Evolutionary conservation across 108 stramenopile genomes (phyloP), one percentile per base, ranked within the genome.

Genomic region (Stephanodiscus minutulus): DNA sequence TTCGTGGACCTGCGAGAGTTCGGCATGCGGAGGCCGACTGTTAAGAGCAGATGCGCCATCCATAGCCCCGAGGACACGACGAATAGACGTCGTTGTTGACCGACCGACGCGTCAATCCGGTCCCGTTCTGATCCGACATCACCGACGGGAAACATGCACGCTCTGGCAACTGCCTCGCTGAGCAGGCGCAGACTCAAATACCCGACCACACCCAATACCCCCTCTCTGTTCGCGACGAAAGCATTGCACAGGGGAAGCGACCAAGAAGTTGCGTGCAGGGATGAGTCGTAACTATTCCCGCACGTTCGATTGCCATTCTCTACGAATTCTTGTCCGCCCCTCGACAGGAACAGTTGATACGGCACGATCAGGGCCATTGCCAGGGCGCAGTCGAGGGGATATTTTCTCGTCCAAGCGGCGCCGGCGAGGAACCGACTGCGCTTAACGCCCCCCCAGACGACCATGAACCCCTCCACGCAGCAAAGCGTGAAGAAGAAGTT

Each of bases 401-500:
- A 11, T 43, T 39, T 35, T 8, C 9, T 44, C 29, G 37, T 63
- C 43, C 62, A 9, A 1, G 50, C 10, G 50, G 50, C 1, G 24
- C 0, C 15, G 0, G 15, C 29, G 27, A n/a, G 25, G 2, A 15
- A 25, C 54, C 2, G 27, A 1, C 31, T 33, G 24, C 2, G 8
- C 41, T 60, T 81, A 5, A 73, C 0, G 41, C 22, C 46, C 49
- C 46, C 74, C 73, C 73, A 81, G 28, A 54, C 50, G 44, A 77
- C 73, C 61, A 68, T 21, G 63, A 63, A 58, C 31, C 68, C 73
- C 35, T 78, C 78, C 6, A 79, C 71, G 55, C 58, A 70, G 22
- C 73, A 75, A 43, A 95, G 70, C 10, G 99, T 98, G 61, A 97
- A 96, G 83, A 98, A 99, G 81, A 98, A 98, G 68, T 99, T 99